Percentiles rank a stretch among this genome's conserved stretches.
These are phyloP conservation scores for Choiromyces venosus DNA, from an alignment of 495 filamentous ascomycete genomes.

Conservation along the genomic window DNA sequence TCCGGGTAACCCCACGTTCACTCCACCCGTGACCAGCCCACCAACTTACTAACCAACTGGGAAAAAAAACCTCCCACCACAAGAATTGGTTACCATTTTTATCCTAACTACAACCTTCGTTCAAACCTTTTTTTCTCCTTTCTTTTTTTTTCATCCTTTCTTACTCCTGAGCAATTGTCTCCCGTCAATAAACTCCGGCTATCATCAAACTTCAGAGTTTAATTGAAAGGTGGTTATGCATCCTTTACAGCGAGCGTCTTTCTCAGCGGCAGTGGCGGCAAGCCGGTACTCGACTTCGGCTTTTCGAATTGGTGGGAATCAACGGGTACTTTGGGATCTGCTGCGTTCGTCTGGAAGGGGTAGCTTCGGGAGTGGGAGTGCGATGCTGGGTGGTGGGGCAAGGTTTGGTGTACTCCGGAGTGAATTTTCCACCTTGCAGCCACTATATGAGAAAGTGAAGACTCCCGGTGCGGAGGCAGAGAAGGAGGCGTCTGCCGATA, in stretches of 20 bases:
- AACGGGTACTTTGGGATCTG: constrained; percentile 21
- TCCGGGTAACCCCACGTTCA: neutral
- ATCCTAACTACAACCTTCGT: neutral
- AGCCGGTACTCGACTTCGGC: constrained; percentile 19
- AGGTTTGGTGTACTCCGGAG: constrained; percentile 32
- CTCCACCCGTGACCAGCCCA: neutral
- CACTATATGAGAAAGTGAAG: neutral
- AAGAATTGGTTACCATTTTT: neutral
- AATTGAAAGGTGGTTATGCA: constrained; percentile 18
- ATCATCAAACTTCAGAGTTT: constrained; percentile 5
- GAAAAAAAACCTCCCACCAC: constrained; percentile 20
- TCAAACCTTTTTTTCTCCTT: neutral
- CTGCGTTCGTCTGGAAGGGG: neutral
- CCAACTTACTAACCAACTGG: constrained; percentile 4
- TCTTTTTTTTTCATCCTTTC: neutral
- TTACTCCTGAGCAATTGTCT: neutral
- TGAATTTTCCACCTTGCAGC: constrained; percentile 47
- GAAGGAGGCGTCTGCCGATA: constrained; percentile 1
- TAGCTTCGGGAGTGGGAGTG: neutral
- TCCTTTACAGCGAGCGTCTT: constrained; percentile 24
- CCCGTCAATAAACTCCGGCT: neutral
- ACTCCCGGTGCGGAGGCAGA: constrained; percentile 3
- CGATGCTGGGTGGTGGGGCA: constrained; percentile 4
- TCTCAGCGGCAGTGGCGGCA: constrained; percentile 2
- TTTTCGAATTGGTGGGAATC: constrained; percentile 38